phyloP scores from a whole-genome alignment of 306 rosid species.

The Rubus parviflorus region DNA sequence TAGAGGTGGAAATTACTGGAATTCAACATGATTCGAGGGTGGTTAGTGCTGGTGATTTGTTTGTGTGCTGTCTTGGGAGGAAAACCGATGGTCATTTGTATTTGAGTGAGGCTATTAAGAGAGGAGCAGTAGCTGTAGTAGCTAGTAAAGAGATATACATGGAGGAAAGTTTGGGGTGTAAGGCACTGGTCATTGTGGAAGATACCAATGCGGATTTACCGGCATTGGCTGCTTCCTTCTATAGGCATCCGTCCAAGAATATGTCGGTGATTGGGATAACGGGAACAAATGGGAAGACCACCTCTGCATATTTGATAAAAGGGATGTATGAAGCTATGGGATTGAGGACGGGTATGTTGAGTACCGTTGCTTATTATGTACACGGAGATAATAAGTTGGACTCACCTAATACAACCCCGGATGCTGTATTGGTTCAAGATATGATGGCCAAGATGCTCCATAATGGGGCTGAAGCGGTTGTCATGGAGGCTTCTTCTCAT shows the following conservation, averaged over 20 bases:
- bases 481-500: conserved; percentile 67
- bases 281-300: conserved; percentile 85
- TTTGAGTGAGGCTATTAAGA: conserved; percentile 93
- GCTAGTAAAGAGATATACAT: conserved; percentile 92
- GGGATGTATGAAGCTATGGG: conserved; percentile 95
- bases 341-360: conserved; percentile 77
- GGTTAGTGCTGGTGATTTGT: conserved; percentile 74
- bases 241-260: conserved; percentile 73
- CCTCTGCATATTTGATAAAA: conserved; percentile 70
- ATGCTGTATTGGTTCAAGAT: conserved; percentile 80
- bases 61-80: conserved; percentile 69
- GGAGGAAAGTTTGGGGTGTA: conserved; percentile 77
- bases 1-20: conserved; percentile 86
- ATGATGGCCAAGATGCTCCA: conserved; percentile 95
- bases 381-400: conserved; percentile 90
- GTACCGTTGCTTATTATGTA: conserved; percentile 68
- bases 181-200: conserved; percentile 93
- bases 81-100: conserved; percentile 65
- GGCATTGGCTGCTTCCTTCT: conserved; percentile 77
- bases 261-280: conserved; percentile 82
- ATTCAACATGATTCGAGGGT: conserved; percentile 85
- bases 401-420: conserved; percentile 41
- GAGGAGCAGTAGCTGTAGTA: conserved; percentile 90
- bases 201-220: conserved; percentile 74
- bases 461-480: conserved; percentile 87